phyloP scores from a whole-genome alignment of 1,139 yeast species.

The Chernovozyma aurita region DNA sequence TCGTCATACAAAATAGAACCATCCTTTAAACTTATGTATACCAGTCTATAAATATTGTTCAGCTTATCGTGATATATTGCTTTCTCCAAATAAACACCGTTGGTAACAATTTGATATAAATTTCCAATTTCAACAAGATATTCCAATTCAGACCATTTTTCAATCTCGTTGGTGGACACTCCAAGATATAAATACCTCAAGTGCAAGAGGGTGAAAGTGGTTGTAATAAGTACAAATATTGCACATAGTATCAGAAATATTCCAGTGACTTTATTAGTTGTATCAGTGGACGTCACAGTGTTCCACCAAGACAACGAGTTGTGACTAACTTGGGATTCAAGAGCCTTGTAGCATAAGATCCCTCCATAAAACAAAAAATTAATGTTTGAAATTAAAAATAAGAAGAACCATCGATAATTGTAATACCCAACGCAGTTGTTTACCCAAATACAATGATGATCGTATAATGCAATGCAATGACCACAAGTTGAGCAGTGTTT shows the following conservation, averaged over 20 bases:
- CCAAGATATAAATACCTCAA: constrained; percentile 65
- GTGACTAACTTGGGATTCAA: constrained; percentile 14
- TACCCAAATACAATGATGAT: constrained; percentile 95
- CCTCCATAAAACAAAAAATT: constrained; percentile 62
- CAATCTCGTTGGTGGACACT: constrained; percentile 85
- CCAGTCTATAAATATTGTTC: constrained; percentile 9
- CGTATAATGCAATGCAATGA: constrained; percentile 63
- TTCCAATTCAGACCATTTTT: constrained; percentile 77
- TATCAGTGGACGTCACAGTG: constrained; percentile 23
- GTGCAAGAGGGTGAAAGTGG: constrained; percentile 59
- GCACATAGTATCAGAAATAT: constrained; percentile 49
- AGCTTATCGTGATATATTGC: constrained; percentile 9
- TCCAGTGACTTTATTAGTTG: constrained; percentile 45
- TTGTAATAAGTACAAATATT: constrained; percentile 49
- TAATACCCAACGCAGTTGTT: constrained; percentile 83
- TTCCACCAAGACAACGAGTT: constrained; percentile 18
- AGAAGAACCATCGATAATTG: constrained; percentile 69
- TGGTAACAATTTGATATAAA: constrained; percentile 18
- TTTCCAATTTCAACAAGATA: constrained; percentile 44
- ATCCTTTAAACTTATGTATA: constrained; percentile 26
- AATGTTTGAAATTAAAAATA: constrained; percentile 54
- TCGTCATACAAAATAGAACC: constrained; percentile 17
- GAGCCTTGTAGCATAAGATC: constrained; percentile 29
- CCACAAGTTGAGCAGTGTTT: constrained; percentile 82
- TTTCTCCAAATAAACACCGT: constrained; percentile 12